Evolutionary conservation across 768 basidiomycete genomes (phyloP), one percentile per base, ranked within the genome.

Genomic region (Mycena albidolilacea): DNA sequence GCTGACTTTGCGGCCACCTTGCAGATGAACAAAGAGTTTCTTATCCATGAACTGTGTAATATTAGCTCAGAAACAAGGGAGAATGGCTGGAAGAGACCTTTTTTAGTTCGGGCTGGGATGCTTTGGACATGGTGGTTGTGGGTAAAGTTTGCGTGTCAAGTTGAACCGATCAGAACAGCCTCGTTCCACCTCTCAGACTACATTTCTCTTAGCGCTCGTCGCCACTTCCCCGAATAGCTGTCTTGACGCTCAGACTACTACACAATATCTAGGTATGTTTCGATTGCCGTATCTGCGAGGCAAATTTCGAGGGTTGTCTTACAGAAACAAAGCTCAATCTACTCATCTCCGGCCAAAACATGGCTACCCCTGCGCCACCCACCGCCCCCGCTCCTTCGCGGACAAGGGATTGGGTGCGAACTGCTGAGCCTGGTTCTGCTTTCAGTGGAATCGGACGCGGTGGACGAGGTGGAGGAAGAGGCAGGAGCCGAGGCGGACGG

Each of bases 101-200:
- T 90, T 98, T 99, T 72, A 99, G 89, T 82, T 99, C 97, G 72
- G 97, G 97, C 83, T 98, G 96, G 57, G 96, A 95, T 78, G 96
- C 95, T 87, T 96, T 96, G 52, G 95, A 96, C 95, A 97, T 95
- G 80, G 73, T 84, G 78, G 71, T 69, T 59, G 41, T 64, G 71
- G 39, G 67, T 57, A 70, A 44, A 58, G 43, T 21, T 43, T 57
- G 41, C 41, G 43, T 17, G 35, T 63, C 58, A n/a, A 9, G 14
- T 3, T 4, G 41, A 3, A 61, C 60, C 39, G 37, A 39, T 39
- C 58, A 66, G 41, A 54, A 61, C 64, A 48, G 35, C 57, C 57
- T 44, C 38, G 54, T 41, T 55, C 54, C 41, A 55, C 52, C n/a
- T 52, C 50, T n/a, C 50, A 52, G 50, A 52, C 50, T 52, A 52